Evolutionary conservation across 441 rosid genomes (phyloP), one percentile per base, ranked within the genome.

Genomic region (Bruguiera hainesii): DNA sequence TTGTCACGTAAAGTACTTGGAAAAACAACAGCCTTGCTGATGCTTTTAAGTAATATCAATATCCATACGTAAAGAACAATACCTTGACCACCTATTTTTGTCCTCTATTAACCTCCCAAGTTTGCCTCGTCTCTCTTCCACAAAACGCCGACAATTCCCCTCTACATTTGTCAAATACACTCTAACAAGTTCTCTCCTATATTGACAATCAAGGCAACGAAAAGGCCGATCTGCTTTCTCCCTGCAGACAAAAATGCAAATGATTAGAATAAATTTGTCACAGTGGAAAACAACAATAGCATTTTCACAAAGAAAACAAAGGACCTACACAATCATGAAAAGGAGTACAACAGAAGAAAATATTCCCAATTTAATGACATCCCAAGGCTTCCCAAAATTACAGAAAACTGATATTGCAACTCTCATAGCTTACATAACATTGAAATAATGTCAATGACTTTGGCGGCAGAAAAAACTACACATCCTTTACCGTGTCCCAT

Each of bases 161-260:
- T 93, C 98, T 70, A 96, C 97, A 81, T 90, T 89, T 71, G 87
- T 72, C 82, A 90, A 76, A 77, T 96, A 93, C 48, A 96, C 97
- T 75, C 99, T 85, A 80, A 88, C 92, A 81, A 96, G 98, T 78
- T 96, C 98, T 77, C 96, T 84, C 85, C 98, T 89, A 77, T 93
- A 96, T 35, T 75, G 82, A 78, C 93, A 84, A 80, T 85, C 89
- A 74, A 96, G 99, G 85, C 99, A 96, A 68, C 96, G 96, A 66
- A 96, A 96, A 71, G 97, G 98, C 23, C 89, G 83, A 71, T 96
- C 97, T 76, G 87, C 87, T 81, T 84, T 89, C 83, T 90, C 97
- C 83, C 99, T 95, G 70, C 73, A 75, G 74, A 65, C 67, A 57
- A 71, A 66, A 71, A 6, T 18, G 21, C 67, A 70, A 67, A 61